phyloP scores from a whole-genome alignment of 768 basidiomycete species.

The Chlorophyllum brunneum region DNA sequence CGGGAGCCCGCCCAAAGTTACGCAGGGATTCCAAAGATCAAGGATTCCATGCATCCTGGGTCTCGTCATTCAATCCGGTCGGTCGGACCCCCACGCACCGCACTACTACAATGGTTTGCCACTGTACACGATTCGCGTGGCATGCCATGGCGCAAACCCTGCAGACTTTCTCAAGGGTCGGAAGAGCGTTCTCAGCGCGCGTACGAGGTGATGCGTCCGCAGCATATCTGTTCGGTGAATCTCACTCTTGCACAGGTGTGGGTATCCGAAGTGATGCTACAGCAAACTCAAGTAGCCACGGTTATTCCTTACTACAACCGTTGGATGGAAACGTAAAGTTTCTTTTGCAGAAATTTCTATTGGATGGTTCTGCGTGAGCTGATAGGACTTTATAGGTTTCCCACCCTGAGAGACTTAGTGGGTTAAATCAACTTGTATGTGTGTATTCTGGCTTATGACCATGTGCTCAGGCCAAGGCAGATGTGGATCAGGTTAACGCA shows the following conservation, averaged over 20 bases:
- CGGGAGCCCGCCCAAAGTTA: slow-evolving; percentile 9
- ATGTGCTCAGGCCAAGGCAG: slow-evolving; percentile 50
- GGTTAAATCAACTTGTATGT: slow-evolving; percentile 22
- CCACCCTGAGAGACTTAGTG: slow-evolving; percentile 74
- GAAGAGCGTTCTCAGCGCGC: slow-evolving; percentile 79
- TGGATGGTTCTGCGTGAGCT: slow-evolving; percentile 9
- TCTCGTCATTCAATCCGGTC: slow-evolving; percentile 46
- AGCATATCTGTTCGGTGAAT: not conserved
- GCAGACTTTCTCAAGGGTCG: slow-evolving; percentile 44
- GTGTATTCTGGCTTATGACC: slow-evolving; percentile 14
- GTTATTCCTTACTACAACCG: slow-evolving; percentile 92
- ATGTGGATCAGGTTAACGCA: slow-evolving; percentile 81
- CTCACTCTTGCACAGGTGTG: slow-evolving; percentile 52
- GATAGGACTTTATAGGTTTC: slow-evolving; percentile 52
- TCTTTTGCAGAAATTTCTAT: slow-evolving; percentile 8
- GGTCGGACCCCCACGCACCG: slow-evolving; percentile 38
- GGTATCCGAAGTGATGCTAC: slow-evolving; percentile 93
- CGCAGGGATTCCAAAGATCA: slow-evolving; percentile 14
- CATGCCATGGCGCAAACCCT: slow-evolving; percentile 92
- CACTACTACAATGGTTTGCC: slow-evolving; percentile 70
- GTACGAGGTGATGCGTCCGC: slow-evolving; percentile 66
- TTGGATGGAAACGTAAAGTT: slow-evolving; percentile 76
- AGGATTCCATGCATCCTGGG: slow-evolving; percentile 31
- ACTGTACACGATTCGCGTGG: slow-evolving; percentile 60
- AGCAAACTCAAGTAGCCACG: slow-evolving; percentile 91